phyloP scores from a whole-genome alignment of 208 protist genomes.

The Leishmania lainsoni region DNA sequence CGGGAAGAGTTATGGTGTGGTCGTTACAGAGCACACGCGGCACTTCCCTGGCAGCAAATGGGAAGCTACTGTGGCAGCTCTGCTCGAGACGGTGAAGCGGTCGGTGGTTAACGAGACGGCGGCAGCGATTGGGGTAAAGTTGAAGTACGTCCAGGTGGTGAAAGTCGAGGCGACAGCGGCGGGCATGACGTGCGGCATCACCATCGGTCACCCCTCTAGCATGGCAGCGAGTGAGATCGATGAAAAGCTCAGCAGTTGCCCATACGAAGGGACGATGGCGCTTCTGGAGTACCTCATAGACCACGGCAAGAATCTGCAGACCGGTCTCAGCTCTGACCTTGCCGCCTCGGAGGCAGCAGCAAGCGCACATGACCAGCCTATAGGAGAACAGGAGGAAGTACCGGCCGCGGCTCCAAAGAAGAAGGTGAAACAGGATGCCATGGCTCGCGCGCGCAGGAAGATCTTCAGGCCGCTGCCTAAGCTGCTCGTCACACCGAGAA shows the following conservation, averaged over 20 bases:
- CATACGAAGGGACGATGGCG: constrained; percentile 33
- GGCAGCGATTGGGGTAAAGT: constrained; percentile 37
- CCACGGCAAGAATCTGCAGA: not conserved
- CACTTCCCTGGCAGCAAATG: constrained; percentile 38
- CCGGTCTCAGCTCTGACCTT: constrained; percentile 4
- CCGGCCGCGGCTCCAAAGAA: not conserved
- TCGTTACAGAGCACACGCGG: constrained; percentile 36
- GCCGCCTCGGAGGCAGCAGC: constrained; percentile 1
- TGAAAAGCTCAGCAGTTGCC: constrained; percentile 25
- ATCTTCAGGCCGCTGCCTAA: constrained; percentile 17
- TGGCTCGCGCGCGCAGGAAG: not conserved
- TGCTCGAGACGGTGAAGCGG: constrained; percentile 43
- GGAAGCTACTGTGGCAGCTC: constrained; percentile 32
- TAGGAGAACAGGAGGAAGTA: not conserved
- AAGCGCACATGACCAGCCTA: not conserved
- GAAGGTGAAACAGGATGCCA: not conserved
- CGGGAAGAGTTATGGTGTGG: constrained; percentile 14
- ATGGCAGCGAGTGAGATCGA: constrained; percentile 21
- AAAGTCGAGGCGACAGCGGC: constrained; percentile 26
- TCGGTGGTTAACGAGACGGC: constrained; percentile 52
- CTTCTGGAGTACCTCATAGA: constrained; percentile 28
- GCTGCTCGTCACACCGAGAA: constrained; percentile 37
- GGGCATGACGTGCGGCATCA: constrained; percentile 38
- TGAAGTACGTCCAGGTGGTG: constrained; percentile 42
- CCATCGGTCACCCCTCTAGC: constrained; percentile 33